Evolutionary conservation across 805 yeast genomes (phyloP), one percentile per base, ranked within the genome.

Genomic region (Jamesozyma lodderae): DNA sequence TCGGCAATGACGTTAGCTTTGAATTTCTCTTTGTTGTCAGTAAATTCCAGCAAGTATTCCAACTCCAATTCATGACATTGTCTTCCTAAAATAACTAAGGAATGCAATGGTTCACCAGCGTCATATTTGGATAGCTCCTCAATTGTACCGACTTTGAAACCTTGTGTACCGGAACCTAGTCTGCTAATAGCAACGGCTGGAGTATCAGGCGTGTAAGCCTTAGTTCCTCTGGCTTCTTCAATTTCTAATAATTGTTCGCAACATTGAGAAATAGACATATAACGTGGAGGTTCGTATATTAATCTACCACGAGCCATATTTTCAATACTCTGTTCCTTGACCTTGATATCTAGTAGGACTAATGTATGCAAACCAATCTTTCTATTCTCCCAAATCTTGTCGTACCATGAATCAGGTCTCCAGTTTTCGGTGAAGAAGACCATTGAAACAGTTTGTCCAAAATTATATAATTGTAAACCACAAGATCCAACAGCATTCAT

Each of bases 401-500:
- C 74, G 61, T 90, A 92, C 68, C 94, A 90, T 29, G 94, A 81
- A 60, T 90, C 97, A 1, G 98, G 98, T 60, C 85, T 81, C 97
- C 98, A 90, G 41, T 68, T 66, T 16, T 90, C 97, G 20, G 95
- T 88, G 70, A 92, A 90, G 59, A 92, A 92, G 2, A 92, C 97
- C 59, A 92, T 68, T 1, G 96, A 86, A n/a, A 90, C 90, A 9
- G 97, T 87, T 65, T 92, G 97, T 8, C 98, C 98, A 63, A 88
- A 90, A 51, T 81, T 87, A 63, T 90, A 90, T 42, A 90, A 69
- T 62, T 90, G 98, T 47, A 92, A 71, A 17, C 98, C 98, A 66
- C 96, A 87, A 1, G 96, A 94, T 15, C 98, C 98, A 19, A 90
- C 95, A 0, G 97, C 98, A 57, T 90, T 90, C 96, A 92, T 87